Evolutionary conservation across 2,329 filamentous ascomycete species (phyloP), one percentile per base, ranked within the genome.

Genomic region (Microdochium nivale): DNA sequence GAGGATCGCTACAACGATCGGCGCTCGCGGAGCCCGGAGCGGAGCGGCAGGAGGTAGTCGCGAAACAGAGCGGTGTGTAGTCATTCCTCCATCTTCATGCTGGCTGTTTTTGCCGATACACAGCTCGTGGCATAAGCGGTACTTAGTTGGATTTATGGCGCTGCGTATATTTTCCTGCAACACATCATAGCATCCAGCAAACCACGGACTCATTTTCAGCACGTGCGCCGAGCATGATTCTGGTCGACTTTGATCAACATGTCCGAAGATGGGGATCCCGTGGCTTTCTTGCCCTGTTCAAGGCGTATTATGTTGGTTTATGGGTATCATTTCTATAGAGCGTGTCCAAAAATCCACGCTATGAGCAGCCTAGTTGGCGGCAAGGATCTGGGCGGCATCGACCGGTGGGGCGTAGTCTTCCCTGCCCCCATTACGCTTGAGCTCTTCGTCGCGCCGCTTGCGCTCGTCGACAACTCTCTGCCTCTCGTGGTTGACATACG

Each of bases 321-420:
- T 57, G 60, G 62, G 61, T 64, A 64, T 63, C 40, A 49, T 52
- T 50, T 54, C 51, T 50, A 58, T 60, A 53, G 49, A 33, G 30
- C 40, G 16, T 19, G 40, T 24, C n/a, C 23, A 44, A 23, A 7
- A 16, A 46, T 49, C 23, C 49, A 49, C 60, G 51, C 14, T 25
- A n/a, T 13, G 30, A 14, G 13, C 24, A 32, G 16, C 47, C 27
- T 47, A 83, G 58, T 77, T 83, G 19, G 80, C 80, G 21, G 80
- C 72, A 53, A 83, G 57, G 46, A 83, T 81, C 57, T 77, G 77
- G 1, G 77, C 79, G 7, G 78, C 79, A 47, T 80, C 77, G 2
- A 77, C 71, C 16, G 74, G 69, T 2, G 69, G 64, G 48, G 70
- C 70, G 51, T 70, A 69, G 51, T 80, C 74, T 51, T 68, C 67